Evolutionary conservation across 768 basidiomycete genomes (phyloP), one percentile per base, ranked within the genome.

Genomic region (Pisolithus marmoratus): DNA sequence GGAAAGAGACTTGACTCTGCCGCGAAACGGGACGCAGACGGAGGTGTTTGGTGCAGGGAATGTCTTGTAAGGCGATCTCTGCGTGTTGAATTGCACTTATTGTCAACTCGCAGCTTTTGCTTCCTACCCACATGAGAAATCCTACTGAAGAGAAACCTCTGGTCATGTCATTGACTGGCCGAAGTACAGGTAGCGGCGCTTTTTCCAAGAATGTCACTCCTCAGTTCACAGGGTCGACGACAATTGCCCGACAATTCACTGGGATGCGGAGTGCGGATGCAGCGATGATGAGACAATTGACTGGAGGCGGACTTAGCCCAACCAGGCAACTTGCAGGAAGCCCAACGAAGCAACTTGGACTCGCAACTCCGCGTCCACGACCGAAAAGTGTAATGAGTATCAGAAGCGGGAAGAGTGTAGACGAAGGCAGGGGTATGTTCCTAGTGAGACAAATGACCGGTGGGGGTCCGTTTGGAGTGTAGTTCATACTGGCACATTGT

Each of bases 1-100:
- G 85, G 88, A 9, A 93, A 93, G 72, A 82, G 77, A 56, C 67
- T 92, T 14, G 90, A 93, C 62, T 89, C 87, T 57, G 88, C 83
- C 23, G 90, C 90, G 12, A 91, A 87, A 68, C 77, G 72, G 29
- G 87, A 85, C 60, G 71, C 67, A 9, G 79, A 84, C 36, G 85
- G 85, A 0, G 77, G 79, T 12, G 80, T 90, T 26, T 92, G 88
- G 86, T 93, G 90, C 67, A 77, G 88, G 59, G 89, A 90, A 67
- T 93, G 90, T 65, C 71, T 83, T 61, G 90, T 91, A 57, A 70
- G 82, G 34, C 71, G 31, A 38, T 42, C 41, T 11, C 23, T 37
- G 48, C 38, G 34, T 40, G 15, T 44, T 44, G 19, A 7, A 51
- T 22, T 24, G 24, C 5, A 8, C 29, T 26, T 34, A 51, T 58